Base-by-base conservation (phyloP, 768 basidiomycete genomes). In the Termitomyces sp. region DNA sequence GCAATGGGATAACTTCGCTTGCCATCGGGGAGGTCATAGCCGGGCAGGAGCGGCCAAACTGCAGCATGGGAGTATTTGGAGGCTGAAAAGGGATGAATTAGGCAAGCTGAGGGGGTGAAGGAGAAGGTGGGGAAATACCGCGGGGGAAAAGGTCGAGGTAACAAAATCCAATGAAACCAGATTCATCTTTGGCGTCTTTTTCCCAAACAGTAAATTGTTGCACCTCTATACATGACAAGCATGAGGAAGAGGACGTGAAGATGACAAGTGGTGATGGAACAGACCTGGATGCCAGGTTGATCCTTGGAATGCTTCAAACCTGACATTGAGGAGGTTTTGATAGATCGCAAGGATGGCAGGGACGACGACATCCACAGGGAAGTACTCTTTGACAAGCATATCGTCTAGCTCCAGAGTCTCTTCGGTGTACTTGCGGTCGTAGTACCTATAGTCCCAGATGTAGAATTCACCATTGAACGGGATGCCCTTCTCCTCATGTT, bases 71-170 rank as follows among this genome's bases (percentile, higher is more conserved):
- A 84, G 71, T 93, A 95, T 69, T 94, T 94, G 52, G 81, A 81
- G 51, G 79, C 90, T 91, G 63, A 6, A 48, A 25, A 37, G 57
- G 15, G 29, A 50, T 29, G 3, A 6, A 46, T 57, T 34, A 50
- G 38, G 20, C n/a, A 49, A 57, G 45, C 48, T 43, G 46, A 40
- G 40, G 50, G 37, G 52, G n/a, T 17, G 29, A 60, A 46, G 42
- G 61, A 29, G 29, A n/a, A 34, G 7, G 53, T 32, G 36, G 46
- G 37, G 43, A 70, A 74, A 11, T 70, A 91, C 91, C 82, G 29
- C 92, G 86, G 59, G 92, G 92, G 80, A 89, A 94, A 46, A 96
- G 81, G 68, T 96, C 94, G 34, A 95, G 87, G 67, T 92, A 92
- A 70, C 91, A 91, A 72, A 92, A 89, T 2, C 94, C 94, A 20